Percentiles rank a stretch among this genome's conserved stretches.
phyloP scores from a whole-genome alignment of 2,329 filamentous ascomycete species.

The Mycosphaerelloides madeirae region DNA sequence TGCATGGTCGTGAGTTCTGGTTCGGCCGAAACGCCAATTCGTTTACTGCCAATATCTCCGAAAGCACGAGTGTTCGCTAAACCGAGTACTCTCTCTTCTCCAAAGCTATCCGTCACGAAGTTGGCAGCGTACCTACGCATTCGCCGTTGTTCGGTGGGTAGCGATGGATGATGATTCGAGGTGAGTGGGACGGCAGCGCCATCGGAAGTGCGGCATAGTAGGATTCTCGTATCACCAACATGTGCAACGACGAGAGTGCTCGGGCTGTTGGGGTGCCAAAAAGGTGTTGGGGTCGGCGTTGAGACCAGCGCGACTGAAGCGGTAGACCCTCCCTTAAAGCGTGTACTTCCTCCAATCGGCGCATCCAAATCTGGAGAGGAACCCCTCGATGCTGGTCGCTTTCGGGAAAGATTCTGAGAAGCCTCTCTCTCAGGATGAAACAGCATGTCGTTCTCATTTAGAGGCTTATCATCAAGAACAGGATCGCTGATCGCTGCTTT shows the following conservation, averaged over 20 bases:
- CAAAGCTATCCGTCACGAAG: constrained; percentile 93
- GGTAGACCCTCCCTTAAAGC: constrained; percentile 92
- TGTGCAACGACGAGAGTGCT: constrained; percentile 83
- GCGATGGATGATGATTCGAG: constrained; percentile 86
- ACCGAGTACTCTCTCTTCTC: constrained; percentile 90
- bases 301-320: constrained; percentile 86
- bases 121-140: constrained; percentile 80
- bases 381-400: constrained; percentile 30
- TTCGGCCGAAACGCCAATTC: constrained; percentile 89
- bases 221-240: constrained; percentile 85
- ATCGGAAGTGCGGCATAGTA: constrained; percentile 81
- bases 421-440: constrained; percentile 54
- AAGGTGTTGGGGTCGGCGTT: constrained; percentile 84
- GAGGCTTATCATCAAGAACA: constrained; percentile 65
- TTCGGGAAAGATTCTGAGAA: constrained; percentile 31
- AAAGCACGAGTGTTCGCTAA: constrained; percentile 92
- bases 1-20: constrained; percentile 80
- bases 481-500: constrained; percentile 55
- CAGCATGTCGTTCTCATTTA: constrained; percentile 81
- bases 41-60: constrained; percentile 86
- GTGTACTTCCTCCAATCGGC: constrained; percentile 65
- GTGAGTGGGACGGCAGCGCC: constrained; percentile 77
- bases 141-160: constrained; percentile 74
- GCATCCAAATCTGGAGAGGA: constrained; percentile 49
- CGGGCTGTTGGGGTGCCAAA: constrained; percentile 87